Evolutionary conservation across 345 rosid genomes (phyloP).

Genomic region (Jatropha curcas): DNA sequence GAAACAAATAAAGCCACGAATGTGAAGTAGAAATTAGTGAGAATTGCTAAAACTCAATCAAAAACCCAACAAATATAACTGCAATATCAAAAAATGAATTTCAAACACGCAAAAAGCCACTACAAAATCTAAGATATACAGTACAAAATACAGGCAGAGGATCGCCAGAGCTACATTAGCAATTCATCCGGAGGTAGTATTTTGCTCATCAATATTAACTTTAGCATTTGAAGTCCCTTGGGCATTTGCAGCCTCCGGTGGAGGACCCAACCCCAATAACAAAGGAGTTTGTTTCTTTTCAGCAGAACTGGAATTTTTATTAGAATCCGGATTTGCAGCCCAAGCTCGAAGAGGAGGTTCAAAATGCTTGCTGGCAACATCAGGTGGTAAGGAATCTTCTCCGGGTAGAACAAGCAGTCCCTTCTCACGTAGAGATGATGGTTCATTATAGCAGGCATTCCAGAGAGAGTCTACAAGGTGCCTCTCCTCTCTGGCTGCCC

Average conservation of each 20-base stretch:
- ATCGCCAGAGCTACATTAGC: not conserved
- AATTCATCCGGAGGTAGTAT: not conserved
- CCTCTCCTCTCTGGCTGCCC: constrained; percentile 80
- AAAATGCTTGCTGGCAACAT: constrained; percentile 70
- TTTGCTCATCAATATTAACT: constrained; percentile 13
- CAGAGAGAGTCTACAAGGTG: constrained; percentile 78
- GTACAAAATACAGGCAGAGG: not conserved
- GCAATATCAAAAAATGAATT: not conserved
- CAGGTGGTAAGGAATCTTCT: constrained; percentile 69
- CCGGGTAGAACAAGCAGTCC: constrained; percentile 78
- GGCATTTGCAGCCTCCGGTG: constrained; percentile 22
- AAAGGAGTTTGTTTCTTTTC: constrained; percentile 62
- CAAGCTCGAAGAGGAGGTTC: constrained; percentile 81
- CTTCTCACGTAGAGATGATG: constrained; percentile 62
- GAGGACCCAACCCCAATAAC: constrained; percentile 53
- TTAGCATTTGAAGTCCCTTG: constrained; percentile 15
- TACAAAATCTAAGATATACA: not conserved
- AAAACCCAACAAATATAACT: no score
- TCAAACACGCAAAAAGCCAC: not conserved
- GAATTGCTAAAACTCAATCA: no score
- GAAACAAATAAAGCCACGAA: not conserved
- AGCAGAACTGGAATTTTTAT: constrained; percentile 34
- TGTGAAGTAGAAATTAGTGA: no score
- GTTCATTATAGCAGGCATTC: constrained; percentile 66
- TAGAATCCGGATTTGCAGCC: constrained; percentile 45